Evolutionary conservation across 192 early-diverging fungal species (phyloP).

Genomic region (Linnemannia schmuckeri): DNA sequence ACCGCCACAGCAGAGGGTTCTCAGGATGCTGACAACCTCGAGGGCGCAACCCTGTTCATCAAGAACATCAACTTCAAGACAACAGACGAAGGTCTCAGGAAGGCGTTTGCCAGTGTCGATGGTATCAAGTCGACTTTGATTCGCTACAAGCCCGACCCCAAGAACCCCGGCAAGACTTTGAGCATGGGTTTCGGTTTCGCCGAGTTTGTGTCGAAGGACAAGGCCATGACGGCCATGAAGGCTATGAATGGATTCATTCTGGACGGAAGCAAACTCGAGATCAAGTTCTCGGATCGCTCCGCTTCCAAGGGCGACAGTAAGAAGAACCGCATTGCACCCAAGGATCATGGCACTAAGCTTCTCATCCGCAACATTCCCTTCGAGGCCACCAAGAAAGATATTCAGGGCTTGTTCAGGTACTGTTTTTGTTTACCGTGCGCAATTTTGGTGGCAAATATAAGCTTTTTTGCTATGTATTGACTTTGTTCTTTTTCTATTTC

Average conservation of each 20-base stretch:
- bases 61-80: conserved; percentile 97
- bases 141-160: conserved; percentile 87
- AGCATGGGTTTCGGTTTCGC: conserved; percentile 99
- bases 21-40: conserved; percentile 68
- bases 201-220: conserved; percentile 87
- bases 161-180: conserved; percentile 80
- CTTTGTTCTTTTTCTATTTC: conserved; percentile 2
- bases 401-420: conserved; percentile 89
- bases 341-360: conserved; percentile 85
- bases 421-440: conserved; percentile 8
- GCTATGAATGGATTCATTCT: conserved; percentile 87
- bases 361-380: conserved; percentile 97
- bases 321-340: conserved; percentile 50
- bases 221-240: conserved; percentile 87
- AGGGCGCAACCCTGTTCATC: conserved; percentile 86
- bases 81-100: conserved; percentile 79
- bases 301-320: conserved; percentile 59
- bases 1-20: conserved; percentile 54
- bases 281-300: conserved; percentile 90
- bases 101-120: conserved; percentile 80
- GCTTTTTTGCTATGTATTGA: conserved; percentile 2
- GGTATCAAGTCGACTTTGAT: conserved; percentile 87
- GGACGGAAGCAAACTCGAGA: conserved; percentile 89
- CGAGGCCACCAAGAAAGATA: conserved; percentile 95
- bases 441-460: neutral